Evolutionary conservation across 129 eudicot genomes (phyloP).

Genomic region (Saposhnikovia divaricata): DNA sequence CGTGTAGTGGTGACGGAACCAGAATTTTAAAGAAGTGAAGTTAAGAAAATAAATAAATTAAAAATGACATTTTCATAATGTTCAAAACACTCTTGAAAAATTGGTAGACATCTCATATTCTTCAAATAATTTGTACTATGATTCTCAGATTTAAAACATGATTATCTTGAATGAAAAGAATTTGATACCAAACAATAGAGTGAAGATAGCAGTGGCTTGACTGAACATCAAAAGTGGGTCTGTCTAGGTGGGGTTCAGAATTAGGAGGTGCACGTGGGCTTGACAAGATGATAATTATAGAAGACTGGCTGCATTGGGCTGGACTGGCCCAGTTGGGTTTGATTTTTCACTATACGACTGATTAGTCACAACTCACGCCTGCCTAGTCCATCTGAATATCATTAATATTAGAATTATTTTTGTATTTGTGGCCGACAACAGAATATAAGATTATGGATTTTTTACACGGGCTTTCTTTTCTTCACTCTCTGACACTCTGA

Average conservation of each 20-base stretch:
- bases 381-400: neutral
- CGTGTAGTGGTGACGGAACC: no score
- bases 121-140: neutral
- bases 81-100: no score
- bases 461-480: neutral
- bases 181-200: neutral
- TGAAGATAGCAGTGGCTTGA: neutral
- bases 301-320: neutral
- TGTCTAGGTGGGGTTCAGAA: neutral
- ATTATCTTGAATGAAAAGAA: neutral
- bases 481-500: constrained; percentile 6
- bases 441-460: constrained; percentile 12
- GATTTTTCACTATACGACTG: constrained; percentile 13
- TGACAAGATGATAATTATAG: constrained; percentile 4
- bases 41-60: no score
- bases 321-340: constrained; percentile 16
- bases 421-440: constrained; percentile 27
- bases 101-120: no score
- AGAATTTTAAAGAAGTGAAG: no score
- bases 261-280: constrained; percentile 32
- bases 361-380: neutral
- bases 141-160: neutral
- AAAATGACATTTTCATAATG: no score
- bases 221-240: neutral
- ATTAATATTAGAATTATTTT: neutral